Base-by-base conservation (phyloP, 208 protist species). In the Leishmania lainsoni region DNA sequence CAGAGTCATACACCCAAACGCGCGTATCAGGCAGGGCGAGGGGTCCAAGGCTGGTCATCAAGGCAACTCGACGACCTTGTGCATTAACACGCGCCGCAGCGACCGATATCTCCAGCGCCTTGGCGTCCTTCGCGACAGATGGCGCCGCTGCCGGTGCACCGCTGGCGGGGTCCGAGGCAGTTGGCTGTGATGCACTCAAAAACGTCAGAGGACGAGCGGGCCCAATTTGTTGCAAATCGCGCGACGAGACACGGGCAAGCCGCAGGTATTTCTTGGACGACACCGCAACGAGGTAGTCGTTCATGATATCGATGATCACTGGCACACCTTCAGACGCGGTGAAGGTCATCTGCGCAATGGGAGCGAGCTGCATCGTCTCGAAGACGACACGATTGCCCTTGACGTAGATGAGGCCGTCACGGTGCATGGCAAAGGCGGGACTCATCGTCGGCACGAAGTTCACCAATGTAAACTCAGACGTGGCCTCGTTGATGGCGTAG, bases 1-100 rank as follows among this genome's bases (percentile, higher is more conserved):
- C 95, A n/a, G 87, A 87, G 87, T 98, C 92, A 84, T 95, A 98
- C 26, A 98, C 92, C 93, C 93, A 98, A 59, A 98, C 88, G 52
- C 92, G 93, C 73, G 90, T 93, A 80, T 98, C 95, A 10, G 88
- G 87, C 56, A 83, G 61, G 12, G 86, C 86, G 12, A 90, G 71
- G 20, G 83, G 54, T 16, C 87, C 85, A 4, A 88, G 83, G 77
- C 86, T 88, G 3, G 92, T 92, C 94, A 97, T 95, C 63, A 96
- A 80, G 8, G 92, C 92, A 10, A 96, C 92, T 17, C 92, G 89
- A 17, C 90, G 87, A 26, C 92, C 96, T 81, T 97, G 93, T 49
- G 93, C 93, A 80, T 97, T 98, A 49, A 97, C 89, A 80, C 90
- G 90, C 16, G 83, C 91, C 35, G 86, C 79, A 4, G 87, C 79